Base-by-base conservation (phyloP, 2,329 filamentous ascomycete genomes). In the Pseudocercospora pini-densiflorae region DNA sequence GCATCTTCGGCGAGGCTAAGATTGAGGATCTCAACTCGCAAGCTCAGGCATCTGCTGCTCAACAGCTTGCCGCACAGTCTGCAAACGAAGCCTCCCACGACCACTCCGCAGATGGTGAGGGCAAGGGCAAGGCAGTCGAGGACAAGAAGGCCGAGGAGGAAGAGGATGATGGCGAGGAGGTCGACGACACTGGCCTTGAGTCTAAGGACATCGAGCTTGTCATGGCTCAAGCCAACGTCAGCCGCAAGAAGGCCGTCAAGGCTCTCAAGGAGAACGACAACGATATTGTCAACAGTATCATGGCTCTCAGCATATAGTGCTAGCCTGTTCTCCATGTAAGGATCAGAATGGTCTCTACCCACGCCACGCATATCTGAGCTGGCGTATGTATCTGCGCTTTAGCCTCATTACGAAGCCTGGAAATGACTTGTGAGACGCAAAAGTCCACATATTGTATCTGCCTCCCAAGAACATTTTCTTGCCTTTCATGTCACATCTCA, bases 271-370 rank as follows among this genome's bases (percentile, higher is more conserved):
- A 98, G 87, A 99, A 99, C 81, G 94, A 98, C 85, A 97, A 98
- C 79, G 95, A 99, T 81, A 99, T 99, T 85, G 95, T 99, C 87
- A 99, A 99, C 88, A 97, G 95, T 77, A 99, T 99, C 86, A 99
- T 99, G 95, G 94, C 94, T 75, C 85, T 99, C 71, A 85, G 83
- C 78, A 85, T 85, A 84, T 86, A 71, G 66, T 31, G 27, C 54
- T 40, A 33, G 31, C 27, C n/a, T 21, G 54, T 24, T 2, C 14
- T 31, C 16, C 24, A n/a, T 14, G 10, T 10, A 54, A 24, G 51
- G 23, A n/a, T 24, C 16, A 54, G 7, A 21, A 54, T 54, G 24
- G 51, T 27, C 21, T 54, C 9, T 9, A n/a, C 16, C 51, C 21
- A 31, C n/a, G n/a, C n/a, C 27, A 58, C 40, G 31, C 54, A 31